Evolutionary conservation across 768 basidiomycete species (phyloP).

Genomic region (Pisolithus sp.): DNA sequence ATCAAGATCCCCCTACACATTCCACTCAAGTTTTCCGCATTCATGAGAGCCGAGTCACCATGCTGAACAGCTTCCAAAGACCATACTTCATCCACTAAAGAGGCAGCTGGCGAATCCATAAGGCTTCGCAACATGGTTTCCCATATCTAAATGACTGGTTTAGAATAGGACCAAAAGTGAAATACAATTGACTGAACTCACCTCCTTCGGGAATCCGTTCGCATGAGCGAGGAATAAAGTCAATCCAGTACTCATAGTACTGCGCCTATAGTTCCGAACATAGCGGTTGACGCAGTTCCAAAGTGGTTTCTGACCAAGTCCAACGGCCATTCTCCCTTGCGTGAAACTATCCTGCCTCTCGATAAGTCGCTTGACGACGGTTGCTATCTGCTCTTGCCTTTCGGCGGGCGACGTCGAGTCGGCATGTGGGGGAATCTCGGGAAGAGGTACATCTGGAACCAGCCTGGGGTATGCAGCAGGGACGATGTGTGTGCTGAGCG

Average conservation of each 20-base stretch:
- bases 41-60: conserved; percentile 77
- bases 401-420: conserved; percentile 1
- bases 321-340: conserved; percentile 9
- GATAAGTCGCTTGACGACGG: conserved; percentile 14
- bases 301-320: conserved; percentile 31
- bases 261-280: conserved; percentile 28
- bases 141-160: conserved; percentile 54
- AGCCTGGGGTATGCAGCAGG: conserved; percentile 24
- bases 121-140: conserved; percentile 58
- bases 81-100: conserved; percentile 68
- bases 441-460: conserved; percentile 19
- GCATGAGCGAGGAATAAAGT: conserved; percentile 79
- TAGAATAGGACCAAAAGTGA: background rate
- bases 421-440: conserved; percentile 11
- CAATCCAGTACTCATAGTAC: conserved; percentile 30
- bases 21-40: conserved; percentile 46
- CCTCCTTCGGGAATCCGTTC: conserved; percentile 87
- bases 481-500: conserved; percentile 24
- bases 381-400: conserved; percentile 8
- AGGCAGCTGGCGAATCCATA: conserved; percentile 34
- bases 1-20: conserved; percentile 42
- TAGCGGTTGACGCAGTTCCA: conserved; percentile 77
- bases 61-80: conserved; percentile 78
- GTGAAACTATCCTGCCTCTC: conserved; percentile 9
- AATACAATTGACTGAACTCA: conserved; percentile 21